phyloP scores from a whole-genome alignment of 2,329 filamentous ascomycete genomes.

The Sarocladium strictum region DNA sequence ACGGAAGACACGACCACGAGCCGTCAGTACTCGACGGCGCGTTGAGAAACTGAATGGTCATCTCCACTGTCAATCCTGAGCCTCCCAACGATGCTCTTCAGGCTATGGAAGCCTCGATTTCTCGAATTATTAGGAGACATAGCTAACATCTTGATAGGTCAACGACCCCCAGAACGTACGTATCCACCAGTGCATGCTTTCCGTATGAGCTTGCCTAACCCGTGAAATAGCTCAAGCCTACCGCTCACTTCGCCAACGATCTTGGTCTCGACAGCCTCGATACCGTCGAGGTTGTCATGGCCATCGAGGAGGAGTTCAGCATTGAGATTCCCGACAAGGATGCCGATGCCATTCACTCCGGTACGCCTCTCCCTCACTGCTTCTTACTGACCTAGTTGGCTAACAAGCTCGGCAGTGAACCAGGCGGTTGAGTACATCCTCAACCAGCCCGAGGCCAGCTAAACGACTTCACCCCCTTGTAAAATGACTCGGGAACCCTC shows the following conservation, averaged over 20 bases:
- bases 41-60: too few species aligned
- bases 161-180: constrained; percentile 59
- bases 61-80: too few species aligned
- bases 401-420: constrained; percentile 55
- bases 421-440: constrained; percentile 94
- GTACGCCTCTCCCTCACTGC: constrained; percentile 41
- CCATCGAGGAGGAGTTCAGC: constrained; percentile 90
- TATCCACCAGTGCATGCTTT: constrained; percentile 13
- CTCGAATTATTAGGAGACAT: neutral
- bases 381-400: neutral
- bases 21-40: too few species aligned
- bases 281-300: constrained; percentile 99
- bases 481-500: neutral
- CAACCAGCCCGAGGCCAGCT: constrained; percentile 84
- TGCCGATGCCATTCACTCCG: constrained; percentile 87
- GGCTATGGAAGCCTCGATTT: neutral
- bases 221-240: constrained; percentile 63
- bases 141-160: constrained; percentile 45
- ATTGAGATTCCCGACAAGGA: constrained; percentile 99
- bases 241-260: constrained; percentile 93
- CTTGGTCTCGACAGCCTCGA: constrained; percentile 95
- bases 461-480: constrained; percentile 19
- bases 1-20: too few species aligned
- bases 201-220: constrained; percentile 15
- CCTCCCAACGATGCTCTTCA: neutral